A percentile compares a stretch with the other conserved stretches of the same genome.
phyloP scores from a whole-genome alignment of 257 asterid species.

The Galeopsis tetrahit region DNA sequence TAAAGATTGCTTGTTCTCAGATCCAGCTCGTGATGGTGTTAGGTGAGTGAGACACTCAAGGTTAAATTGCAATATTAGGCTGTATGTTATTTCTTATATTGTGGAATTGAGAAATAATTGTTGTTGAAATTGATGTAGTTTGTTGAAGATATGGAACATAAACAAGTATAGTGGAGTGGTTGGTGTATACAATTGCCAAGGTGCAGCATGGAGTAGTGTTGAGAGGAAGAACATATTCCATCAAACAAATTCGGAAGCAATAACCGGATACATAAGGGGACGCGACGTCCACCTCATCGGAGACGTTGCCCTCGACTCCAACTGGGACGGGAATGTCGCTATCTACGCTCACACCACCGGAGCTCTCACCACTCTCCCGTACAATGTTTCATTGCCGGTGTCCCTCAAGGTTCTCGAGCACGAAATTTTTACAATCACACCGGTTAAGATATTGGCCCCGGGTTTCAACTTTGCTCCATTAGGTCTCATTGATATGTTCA shows the following conservation, averaged over 20 bases:
- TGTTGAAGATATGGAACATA: slow-evolving; percentile 93
- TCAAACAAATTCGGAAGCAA: slow-evolving; percentile 56
- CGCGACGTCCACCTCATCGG: slow-evolving; percentile 73
- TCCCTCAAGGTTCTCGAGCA: slow-evolving; percentile 87
- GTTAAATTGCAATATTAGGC: too few species aligned
- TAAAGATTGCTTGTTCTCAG: slow-evolving; percentile 81
- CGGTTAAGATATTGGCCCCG: slow-evolving; percentile 53
- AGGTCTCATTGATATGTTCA: slow-evolving; percentile 83
- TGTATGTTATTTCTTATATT: too few species aligned
- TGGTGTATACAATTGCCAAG: slow-evolving; percentile 93
- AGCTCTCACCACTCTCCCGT: slow-evolving; percentile 45
- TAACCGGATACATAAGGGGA: slow-evolving; percentile 68
- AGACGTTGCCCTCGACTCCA: slow-evolving; percentile 55
- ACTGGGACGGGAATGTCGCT: slow-evolving; percentile 75
- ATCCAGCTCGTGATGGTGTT: slow-evolving; percentile 93
- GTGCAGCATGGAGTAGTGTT: slow-evolving; percentile 78
- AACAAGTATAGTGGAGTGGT: slow-evolving; percentile 78
- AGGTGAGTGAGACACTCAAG: too few species aligned
- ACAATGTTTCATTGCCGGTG: slow-evolving; percentile 65
- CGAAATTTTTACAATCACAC: slow-evolving; percentile 72
- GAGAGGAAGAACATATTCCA: slow-evolving; percentile 85
- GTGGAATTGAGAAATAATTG: not conserved
- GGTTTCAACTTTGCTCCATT: slow-evolving; percentile 67
- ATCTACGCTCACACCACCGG: slow-evolving; percentile 51
- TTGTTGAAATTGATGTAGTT: slow-evolving; percentile 40